Percentiles rank a stretch among this genome's conserved stretches.
Conservation (phyloP, 1,284 basidiomycete species). For the Entoloma clypeatum region DNA sequence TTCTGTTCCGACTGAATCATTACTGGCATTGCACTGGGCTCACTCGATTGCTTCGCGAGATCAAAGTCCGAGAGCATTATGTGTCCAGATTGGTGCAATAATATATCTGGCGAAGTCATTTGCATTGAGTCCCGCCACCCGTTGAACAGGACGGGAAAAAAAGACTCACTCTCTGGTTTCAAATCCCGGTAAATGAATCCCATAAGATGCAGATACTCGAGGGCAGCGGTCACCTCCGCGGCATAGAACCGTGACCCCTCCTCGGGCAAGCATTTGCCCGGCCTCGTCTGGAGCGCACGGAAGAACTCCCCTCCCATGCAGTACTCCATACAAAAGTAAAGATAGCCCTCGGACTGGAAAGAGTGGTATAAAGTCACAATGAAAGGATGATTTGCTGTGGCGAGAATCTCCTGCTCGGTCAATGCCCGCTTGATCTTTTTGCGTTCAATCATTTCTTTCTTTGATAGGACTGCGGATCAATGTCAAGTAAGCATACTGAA, state of each 20-base stretch:
- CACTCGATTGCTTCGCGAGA: constrained; percentile 91
- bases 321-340: constrained; percentile 99
- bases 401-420: constrained; percentile 95
- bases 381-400: constrained; percentile 95
- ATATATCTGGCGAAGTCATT: constrained; percentile 66
- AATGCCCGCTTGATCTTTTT: constrained; percentile 97
- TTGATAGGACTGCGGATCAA: constrained; percentile 76
- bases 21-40: constrained; percentile 84
- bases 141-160: constrained; percentile 9
- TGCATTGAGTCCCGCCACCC: constrained; percentile 9
- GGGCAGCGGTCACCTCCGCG: constrained; percentile 95
- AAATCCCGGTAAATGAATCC: constrained; percentile 99
- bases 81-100: constrained; percentile 98
- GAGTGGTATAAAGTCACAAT: constrained; percentile 97
- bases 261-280: constrained; percentile 93
- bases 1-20: constrained; percentile 88
- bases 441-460: constrained; percentile 97
- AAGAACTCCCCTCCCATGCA: constrained; percentile 99
- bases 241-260: constrained; percentile 98
- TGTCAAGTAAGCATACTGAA: constrained; percentile 27
- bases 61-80: constrained; percentile 99
- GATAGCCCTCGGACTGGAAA: constrained; percentile 95
- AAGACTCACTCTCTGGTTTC: constrained; percentile 92
- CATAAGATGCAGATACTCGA: constrained; percentile 98
- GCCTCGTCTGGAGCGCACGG: constrained; percentile 90